Conservation (phyloP, 176 grass and related monocot genomes). For the Cenchrus fungigraminus region DNA sequence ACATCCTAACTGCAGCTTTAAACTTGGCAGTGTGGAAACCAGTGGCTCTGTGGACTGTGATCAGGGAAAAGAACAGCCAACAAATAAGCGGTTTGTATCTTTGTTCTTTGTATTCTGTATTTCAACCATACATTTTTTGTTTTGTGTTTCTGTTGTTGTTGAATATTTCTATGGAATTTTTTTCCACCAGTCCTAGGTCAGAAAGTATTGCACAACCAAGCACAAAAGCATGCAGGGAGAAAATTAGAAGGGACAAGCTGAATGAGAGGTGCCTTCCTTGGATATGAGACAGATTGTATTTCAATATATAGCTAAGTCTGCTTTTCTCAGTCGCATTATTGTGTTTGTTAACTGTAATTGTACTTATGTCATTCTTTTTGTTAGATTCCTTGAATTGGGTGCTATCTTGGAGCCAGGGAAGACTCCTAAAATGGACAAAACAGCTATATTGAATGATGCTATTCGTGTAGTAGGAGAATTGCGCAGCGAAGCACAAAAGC, state of each 20-base stretch:
- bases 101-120: conserved; percentile 3
- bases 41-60: conserved; percentile 54
- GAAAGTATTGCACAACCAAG: conserved; percentile 65
- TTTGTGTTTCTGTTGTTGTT: conserved; percentile 1
- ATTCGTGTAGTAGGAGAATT: conserved; percentile 73
- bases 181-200: conserved; percentile 59
- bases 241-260: conserved; percentile 87
- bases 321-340: conserved; percentile 14
- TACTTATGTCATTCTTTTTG: conserved; percentile 27
- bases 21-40: conserved; percentile 66
- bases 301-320: background rate
- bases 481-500: conserved; percentile 70
- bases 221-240: conserved; percentile 96
- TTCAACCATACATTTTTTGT: background rate
- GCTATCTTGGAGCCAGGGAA: conserved; percentile 86
- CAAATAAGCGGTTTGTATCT: conserved; percentile 82
- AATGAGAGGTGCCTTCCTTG: conserved; percentile 67
- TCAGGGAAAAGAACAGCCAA: conserved; percentile 56
- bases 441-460: conserved; percentile 93
- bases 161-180: conserved; percentile 37
- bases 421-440: conserved; percentile 91
- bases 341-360: background rate
- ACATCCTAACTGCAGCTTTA: background rate
- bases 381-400: conserved; percentile 90
- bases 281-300: background rate